phyloP scores from a whole-genome alignment of 768 basidiomycete genomes.

The Pulveroboletus frians region DNA sequence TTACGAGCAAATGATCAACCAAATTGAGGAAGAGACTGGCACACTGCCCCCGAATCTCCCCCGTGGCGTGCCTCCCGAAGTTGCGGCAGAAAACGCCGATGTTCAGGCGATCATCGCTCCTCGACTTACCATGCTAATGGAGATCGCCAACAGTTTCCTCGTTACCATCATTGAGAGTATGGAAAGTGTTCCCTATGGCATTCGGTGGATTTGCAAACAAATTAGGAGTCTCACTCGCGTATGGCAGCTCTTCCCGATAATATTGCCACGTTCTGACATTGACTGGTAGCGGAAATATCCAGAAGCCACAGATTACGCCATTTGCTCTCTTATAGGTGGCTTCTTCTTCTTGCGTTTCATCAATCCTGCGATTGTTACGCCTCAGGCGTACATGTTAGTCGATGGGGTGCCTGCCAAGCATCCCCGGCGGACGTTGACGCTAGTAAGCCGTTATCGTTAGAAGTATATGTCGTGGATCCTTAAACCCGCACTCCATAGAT shows the following conservation, averaged over 20 bases:
- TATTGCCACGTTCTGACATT: slow-evolving; percentile 8
- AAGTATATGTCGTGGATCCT: background rate
- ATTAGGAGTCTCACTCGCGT: slow-evolving; percentile 95
- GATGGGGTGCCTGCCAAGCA: slow-evolving; percentile 98
- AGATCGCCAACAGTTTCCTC: slow-evolving; percentile 97
- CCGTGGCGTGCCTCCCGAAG: slow-evolving; percentile 88
- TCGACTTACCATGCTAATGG: slow-evolving; percentile 97
- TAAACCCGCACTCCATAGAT: slow-evolving; percentile 49
- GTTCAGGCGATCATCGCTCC: slow-evolving; percentile 98
- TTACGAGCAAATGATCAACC: slow-evolving; percentile 99
- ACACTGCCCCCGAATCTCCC: slow-evolving; percentile 86
- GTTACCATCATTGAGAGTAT: slow-evolving; percentile 97
- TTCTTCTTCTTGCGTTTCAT: slow-evolving; percentile 99
- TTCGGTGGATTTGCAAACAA: slow-evolving; percentile 99
- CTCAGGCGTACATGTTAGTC: slow-evolving; percentile 99
- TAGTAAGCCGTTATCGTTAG: slow-evolving; percentile 42
- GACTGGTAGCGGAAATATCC: slow-evolving; percentile 87
- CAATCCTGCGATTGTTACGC: slow-evolving; percentile 98
- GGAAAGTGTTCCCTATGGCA: slow-evolving; percentile 98
- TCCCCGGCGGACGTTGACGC: slow-evolving; percentile 89
- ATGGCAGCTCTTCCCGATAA: slow-evolving; percentile 21
- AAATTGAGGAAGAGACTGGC: slow-evolving; percentile 97
- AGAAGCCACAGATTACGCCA: slow-evolving; percentile 96
- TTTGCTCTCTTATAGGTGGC: slow-evolving; percentile 97
- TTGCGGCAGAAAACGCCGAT: slow-evolving; percentile 90